phyloP scores from a whole-genome alignment of 139 green algal genomes.

The Desmodesmus armatus region DNA sequence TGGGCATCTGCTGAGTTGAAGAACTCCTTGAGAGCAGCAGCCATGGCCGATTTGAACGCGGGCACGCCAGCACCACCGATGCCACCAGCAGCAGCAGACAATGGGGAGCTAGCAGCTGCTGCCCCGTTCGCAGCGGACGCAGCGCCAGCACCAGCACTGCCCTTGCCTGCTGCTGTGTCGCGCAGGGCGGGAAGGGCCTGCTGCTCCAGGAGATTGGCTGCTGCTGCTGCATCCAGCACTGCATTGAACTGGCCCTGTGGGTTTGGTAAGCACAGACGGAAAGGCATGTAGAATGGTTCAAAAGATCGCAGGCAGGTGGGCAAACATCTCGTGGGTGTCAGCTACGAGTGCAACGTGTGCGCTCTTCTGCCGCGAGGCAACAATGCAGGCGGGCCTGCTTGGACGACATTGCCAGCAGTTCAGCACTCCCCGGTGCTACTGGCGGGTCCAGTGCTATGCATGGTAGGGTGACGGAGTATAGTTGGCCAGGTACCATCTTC shows the following conservation, averaged over 20 bases:
- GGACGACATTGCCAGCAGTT: no score
- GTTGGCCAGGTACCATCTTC: no score
- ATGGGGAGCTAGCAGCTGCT: background rate
- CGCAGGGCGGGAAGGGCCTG: constrained; percentile 1
- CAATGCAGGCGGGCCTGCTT: no score
- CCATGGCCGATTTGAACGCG: constrained; percentile 75
- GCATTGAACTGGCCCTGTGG: constrained; percentile 26
- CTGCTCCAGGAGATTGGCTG: constrained; percentile 37
- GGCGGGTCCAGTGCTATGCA: no score
- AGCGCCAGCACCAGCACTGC: constrained; percentile 10
- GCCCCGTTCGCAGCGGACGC: background rate
- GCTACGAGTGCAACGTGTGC: no score
- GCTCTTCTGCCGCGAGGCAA: no score
- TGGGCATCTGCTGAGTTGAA: constrained; percentile 77
- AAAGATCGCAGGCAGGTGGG: no score
- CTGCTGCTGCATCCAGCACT: constrained; percentile 33
- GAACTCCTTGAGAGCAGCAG: constrained; percentile 85
- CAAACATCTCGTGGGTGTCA: no score
- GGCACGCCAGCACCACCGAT: constrained; percentile 48
- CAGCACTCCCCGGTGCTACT: no score
- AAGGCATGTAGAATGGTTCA: no score
- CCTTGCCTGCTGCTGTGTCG: constrained; percentile 23
- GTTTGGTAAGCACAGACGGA: no score
- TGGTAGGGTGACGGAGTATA: no score
- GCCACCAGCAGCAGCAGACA: background rate